A percentile compares a stretch with the other conserved stretches of the same genome.
These are phyloP conservation scores for Phialocephala subalpina DNA, from an alignment of 2,329 filamentous ascomycete species.

Conservation along the genomic window DNA sequence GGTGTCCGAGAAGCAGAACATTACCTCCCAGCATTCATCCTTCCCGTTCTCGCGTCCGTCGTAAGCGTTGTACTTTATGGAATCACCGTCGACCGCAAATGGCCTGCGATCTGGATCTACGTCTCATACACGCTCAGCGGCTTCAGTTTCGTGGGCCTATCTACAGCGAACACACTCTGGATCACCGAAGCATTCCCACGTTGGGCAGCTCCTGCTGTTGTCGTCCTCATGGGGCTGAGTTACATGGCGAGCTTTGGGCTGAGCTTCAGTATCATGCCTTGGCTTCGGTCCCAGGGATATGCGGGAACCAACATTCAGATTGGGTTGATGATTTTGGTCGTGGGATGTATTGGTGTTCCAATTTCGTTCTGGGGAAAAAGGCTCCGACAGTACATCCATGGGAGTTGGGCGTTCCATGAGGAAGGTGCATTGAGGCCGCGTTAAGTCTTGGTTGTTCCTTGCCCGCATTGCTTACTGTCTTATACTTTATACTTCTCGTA, in stretches of 20 bases:
- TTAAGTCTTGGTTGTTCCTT: no score
- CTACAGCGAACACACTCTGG: slow-evolving; percentile 30
- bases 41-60: slow-evolving; percentile 24
- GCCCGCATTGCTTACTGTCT: no score
- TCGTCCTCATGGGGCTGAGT: slow-evolving; percentile 21
- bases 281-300: slow-evolving; percentile 26
- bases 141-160: slow-evolving; percentile 21
- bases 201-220: slow-evolving; percentile 30
- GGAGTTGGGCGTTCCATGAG: slow-evolving; percentile 14
- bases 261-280: slow-evolving; percentile 27
- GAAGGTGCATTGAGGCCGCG: slow-evolving; percentile 18
- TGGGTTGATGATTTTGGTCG: slow-evolving; percentile 22
- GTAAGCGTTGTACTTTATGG: slow-evolving; percentile 25
- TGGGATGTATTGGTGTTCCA: slow-evolving; percentile 27
- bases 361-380: slow-evolving; percentile 29
- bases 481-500: no score
- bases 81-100: slow-evolving; percentile 6
- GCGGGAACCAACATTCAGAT: slow-evolving; percentile 22
- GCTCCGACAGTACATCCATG: slow-evolving; percentile 15
- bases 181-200: slow-evolving; percentile 32
- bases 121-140: slow-evolving; percentile 22
- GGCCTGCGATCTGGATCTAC: slow-evolving; percentile 18
- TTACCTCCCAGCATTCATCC: slow-evolving; percentile 33
- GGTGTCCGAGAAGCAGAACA: slow-evolving; percentile 33
- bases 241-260: slow-evolving; percentile 30